These are phyloP conservation scores for Cydonia oblonga DNA, from an alignment of 331 rosid genomes.

Conservation along the genomic window DNA sequence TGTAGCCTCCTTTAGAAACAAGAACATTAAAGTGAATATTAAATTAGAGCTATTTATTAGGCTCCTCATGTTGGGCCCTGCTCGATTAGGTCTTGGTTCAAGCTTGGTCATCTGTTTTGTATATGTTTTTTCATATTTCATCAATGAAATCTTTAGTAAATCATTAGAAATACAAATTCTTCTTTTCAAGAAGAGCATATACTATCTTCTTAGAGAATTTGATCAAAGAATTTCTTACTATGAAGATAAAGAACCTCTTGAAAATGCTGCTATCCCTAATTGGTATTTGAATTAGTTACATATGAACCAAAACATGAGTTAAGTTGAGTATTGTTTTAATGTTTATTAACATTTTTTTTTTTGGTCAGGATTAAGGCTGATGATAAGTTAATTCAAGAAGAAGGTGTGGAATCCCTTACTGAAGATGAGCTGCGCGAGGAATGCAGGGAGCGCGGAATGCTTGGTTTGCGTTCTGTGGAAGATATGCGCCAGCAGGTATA, in stretches of 20 bases:
- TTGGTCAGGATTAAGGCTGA: slow-evolving; percentile 76
- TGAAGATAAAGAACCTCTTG: not conserved
- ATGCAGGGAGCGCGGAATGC: slow-evolving; percentile 97
- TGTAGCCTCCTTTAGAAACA: not conserved
- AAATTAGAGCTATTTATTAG: not conserved
- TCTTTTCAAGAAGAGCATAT: not conserved
- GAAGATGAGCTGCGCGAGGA: slow-evolving; percentile 92
- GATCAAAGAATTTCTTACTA: not conserved
- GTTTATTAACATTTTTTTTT: not conserved
- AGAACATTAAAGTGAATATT: not conserved
- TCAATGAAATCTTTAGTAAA: not conserved
- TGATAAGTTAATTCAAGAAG: slow-evolving; percentile 81
- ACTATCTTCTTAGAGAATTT: not conserved
- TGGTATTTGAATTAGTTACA: not conserved
- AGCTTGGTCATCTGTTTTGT: not conserved
- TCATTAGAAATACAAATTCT: not conserved
- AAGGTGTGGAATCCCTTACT: slow-evolving; percentile 90
- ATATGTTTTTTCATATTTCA: not conserved
- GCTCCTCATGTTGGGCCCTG: not conserved
- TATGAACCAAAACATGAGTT: not conserved
- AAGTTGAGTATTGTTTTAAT: not conserved
- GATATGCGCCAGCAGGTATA: slow-evolving; percentile 96
- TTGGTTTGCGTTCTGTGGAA: slow-evolving; percentile 82
- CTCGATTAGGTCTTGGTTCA: not conserved
- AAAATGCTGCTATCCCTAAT: not conserved